A percentile compares a stretch with the other conserved stretches of the same genome.
phyloP scores from a whole-genome alignment of 78 protist species.

The Creolimax fragrantissima region DNA sequence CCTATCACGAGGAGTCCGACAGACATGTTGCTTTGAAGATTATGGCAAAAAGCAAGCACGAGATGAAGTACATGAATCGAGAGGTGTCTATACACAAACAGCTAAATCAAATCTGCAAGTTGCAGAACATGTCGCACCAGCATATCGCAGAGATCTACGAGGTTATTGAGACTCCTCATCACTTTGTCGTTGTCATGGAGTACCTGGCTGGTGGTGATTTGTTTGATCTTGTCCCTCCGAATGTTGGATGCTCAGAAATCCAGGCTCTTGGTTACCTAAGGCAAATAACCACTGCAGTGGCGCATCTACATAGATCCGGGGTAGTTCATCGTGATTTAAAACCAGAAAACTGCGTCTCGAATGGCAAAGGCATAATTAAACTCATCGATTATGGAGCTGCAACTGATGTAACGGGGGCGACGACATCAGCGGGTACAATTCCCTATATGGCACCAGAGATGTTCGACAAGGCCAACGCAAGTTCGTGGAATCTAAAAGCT shows the following conservation, averaged over 20 bases:
- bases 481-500: neutral
- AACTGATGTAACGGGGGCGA: neutral
- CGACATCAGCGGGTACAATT: neutral
- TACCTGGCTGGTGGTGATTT: constrained; percentile 54
- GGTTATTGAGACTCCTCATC: constrained; percentile 14
- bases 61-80: neutral
- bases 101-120: neutral
- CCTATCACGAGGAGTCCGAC: neutral
- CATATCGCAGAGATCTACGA: neutral
- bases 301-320: constrained; percentile 67
- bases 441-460: constrained; percentile 7
- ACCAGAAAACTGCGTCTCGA: constrained; percentile 91
- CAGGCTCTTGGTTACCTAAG: constrained; percentile 46
- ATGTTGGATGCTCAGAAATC: constrained; percentile 54
- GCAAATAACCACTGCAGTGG: constrained; percentile 71
- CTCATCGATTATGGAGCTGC: constrained; percentile 84
- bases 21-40: neutral
- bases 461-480: neutral
- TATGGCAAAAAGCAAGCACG: neutral
- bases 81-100: neutral
- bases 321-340: constrained; percentile 93
- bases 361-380: constrained; percentile 50
- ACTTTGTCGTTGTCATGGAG: constrained; percentile 17
- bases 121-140: neutral
- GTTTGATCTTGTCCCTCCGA: constrained; percentile 63